Conservation (phyloP, 2,329 filamentous ascomycete genomes). For the Epichloe brachyelytri region DNA sequence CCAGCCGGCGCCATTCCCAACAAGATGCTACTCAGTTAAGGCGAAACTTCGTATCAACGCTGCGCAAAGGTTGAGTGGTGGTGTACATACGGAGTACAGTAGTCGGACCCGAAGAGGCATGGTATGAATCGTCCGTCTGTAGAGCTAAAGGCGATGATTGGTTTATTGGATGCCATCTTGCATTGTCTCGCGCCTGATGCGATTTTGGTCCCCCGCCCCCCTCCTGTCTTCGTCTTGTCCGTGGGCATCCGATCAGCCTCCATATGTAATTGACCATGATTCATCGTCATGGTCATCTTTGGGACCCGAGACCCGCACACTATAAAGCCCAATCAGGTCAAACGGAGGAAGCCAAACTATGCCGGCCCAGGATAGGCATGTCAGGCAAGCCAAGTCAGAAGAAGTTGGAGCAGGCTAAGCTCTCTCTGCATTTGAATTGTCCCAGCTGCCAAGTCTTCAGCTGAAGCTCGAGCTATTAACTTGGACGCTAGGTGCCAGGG, state of each 20-base stretch:
- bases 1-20: too few species aligned
- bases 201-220: neutral
- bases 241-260: neutral
- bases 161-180: neutral
- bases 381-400: slow-evolving; percentile 1
- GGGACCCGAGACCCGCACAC: neutral
- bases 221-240: neutral
- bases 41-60: too few species aligned
- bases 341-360: neutral
- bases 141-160: neutral
- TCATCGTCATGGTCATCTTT: neutral
- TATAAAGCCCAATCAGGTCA: neutral
- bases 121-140: neutral
- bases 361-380: slow-evolving; percentile 1
- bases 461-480: too few species aligned
- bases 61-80: neutral
- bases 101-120: neutral
- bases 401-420: neutral
- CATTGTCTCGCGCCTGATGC: slow-evolving; percentile 2
- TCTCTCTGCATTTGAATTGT: neutral
- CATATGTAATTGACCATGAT: too few species aligned
- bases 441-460: neutral
- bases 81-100: neutral
- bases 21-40: too few species aligned
- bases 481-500: too few species aligned